Base-by-base conservation (phyloP, 306 rosid species). In the Psophocarpus tetragonolobus region DNA sequence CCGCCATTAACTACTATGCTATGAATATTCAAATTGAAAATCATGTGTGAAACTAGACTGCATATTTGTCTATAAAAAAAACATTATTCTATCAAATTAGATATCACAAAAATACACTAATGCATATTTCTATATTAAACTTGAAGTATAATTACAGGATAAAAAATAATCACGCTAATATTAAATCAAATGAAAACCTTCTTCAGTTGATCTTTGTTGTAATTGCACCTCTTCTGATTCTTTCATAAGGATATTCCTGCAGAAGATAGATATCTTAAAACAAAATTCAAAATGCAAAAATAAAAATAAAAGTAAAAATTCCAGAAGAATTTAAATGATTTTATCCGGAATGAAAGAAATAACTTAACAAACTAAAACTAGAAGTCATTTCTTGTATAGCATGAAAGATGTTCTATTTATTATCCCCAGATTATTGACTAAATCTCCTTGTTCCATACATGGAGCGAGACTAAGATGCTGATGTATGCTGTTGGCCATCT, bases 181-280 rank as follows among this genome's bases (percentile, higher is more conserved):
- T 30, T 64, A 71, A 78, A 68, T 32, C 42, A 67, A 78, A 83
- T 47, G 35, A 72, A 73, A 69, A 94, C 97, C 97, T 89, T 90
- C 84, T 78, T 72, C 85, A 47, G 38, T 44, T 66, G 86, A 66
- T 83, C 80, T 84, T 60, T 68, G 95, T n/a, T 89, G 92, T 57
- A 92, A 82, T 29, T 83, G 93, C 73, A 58, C 85, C 77, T 85
- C 90, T 56, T 24, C 20, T 4, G 97, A 80, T 71, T 92, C 95
- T 71, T 88, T 87, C 68, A 57, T 56, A 18, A 90, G 68, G 76
- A 92, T 64, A 75, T 81, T 85, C 98, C 98, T 94, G 89, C 85
- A 84, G 50, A 72, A 81, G 36, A 24, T 57, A 48, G 63, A 60
- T 26, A 75, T 51, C 21, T 61, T 64, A 17, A 60, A 36, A 68